Evolutionary conservation across 805 yeast genomes (phyloP).

Genomic region (Scheffersomyces stipitis): DNA sequence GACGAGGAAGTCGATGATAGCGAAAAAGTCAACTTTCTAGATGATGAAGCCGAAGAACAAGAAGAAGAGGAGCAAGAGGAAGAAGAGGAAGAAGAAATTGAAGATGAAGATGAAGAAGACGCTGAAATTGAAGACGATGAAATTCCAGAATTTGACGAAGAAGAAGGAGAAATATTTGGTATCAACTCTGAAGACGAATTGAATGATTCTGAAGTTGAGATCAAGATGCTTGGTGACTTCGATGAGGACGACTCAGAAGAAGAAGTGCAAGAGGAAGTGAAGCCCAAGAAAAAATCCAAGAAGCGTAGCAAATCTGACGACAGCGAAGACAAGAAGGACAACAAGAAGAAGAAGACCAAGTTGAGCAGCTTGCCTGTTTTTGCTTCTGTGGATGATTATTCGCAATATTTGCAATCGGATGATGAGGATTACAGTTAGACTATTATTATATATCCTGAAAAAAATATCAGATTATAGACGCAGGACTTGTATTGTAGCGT

Average conservation of each 20-base stretch:
- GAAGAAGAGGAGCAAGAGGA: constrained; percentile 20
- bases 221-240: constrained; percentile 24
- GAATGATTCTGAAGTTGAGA: constrained; percentile 10
- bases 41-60: constrained; percentile 24
- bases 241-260: constrained; percentile 21
- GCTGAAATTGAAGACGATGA: constrained; percentile 16
- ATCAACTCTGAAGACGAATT: constrained; percentile 27
- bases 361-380: constrained; percentile 74
- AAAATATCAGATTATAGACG: too few species aligned
- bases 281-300: constrained; percentile 10
- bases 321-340: constrained; percentile 25
- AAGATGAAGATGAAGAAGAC: constrained; percentile 31
- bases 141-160: constrained; percentile 16
- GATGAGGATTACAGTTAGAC: constrained; percentile 48
- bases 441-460: too few species aligned
- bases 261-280: constrained; percentile 34
- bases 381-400: constrained; percentile 87
- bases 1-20: constrained; percentile 45
- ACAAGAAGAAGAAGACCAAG: constrained; percentile 51
- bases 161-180: constrained; percentile 19
- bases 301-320: constrained; percentile 23
- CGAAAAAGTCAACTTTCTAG: too few species aligned
- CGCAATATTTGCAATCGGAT: constrained; percentile 66
- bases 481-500: too few species aligned
- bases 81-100: constrained; percentile 17